Base-by-base conservation (phyloP, 768 basidiomycete species). In the Harrya chromipes region DNA sequence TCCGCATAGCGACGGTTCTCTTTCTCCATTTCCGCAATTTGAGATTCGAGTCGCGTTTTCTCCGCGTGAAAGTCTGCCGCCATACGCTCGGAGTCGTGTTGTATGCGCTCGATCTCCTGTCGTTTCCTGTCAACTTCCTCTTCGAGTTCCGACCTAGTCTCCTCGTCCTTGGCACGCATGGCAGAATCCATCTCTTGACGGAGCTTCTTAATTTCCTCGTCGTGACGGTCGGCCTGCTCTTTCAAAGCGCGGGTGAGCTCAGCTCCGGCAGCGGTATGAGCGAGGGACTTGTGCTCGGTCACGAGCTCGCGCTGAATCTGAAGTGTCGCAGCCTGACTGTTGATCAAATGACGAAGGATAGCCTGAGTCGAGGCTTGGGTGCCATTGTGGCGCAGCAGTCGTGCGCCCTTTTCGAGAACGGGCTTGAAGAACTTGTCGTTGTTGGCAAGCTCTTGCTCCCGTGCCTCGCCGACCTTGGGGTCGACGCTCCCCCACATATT, bases 291-390 rank as follows among this genome's bases (percentile, higher is more conserved):
- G 27, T 68, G 68, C 54, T 77, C 67, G 49, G 75, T 74, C 5
- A 83, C 77, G 13, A 83, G 66, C 58, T 85, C 82, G 23, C 69
- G 64, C 54, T 83, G 83, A 43, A 84, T 81, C 20, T 70, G 72
- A 4, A 84, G 67, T 2, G 75, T 67, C 3, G 71, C 55, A 0
- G 81, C 74, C 23, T 65, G 62, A 7, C 65, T 72, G 23, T 66
- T 62, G 14, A 77, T 54, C 50, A 84, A 60, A 27, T 69, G 65
- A 5, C 71, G 70, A 0, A 84, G 52, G 45, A 81, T 70, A 10
- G 56, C 52, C 0, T 69, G 71, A 0, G 77, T 75, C 3, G 77
- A 78, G 16, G 69, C 54, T 5, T 70, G 47, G 3, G 70, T 73
- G 38, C 71, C 71, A 31, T 61, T 51, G 49, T 80, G 76, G 16